Evolutionary conservation across 2,329 filamentous ascomycete species (phyloP).

Genomic region (Whalleya microplaca): DNA sequence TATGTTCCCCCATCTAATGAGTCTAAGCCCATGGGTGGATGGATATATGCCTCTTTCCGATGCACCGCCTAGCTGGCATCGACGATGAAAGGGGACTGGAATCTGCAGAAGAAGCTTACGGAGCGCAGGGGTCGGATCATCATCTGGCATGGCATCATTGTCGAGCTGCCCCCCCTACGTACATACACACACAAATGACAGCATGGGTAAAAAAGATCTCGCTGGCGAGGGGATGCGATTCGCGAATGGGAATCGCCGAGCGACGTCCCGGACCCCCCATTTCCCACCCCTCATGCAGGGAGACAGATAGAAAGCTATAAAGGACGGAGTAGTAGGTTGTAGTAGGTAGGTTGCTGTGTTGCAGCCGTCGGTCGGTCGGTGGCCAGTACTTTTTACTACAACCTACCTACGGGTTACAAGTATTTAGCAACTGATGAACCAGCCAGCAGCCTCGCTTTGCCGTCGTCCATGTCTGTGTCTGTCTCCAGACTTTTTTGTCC

Average conservation of each 20-base stretch:
- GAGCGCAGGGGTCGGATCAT: too few relatives aligned
- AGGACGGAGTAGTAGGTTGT: too few relatives aligned
- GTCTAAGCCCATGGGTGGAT: background rate
- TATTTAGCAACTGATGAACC: background rate
- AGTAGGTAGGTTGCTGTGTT: too few relatives aligned
- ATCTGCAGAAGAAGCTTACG: too few relatives aligned
- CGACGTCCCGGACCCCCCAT: slow-evolving; percentile 16
- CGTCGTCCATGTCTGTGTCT: slow-evolving; percentile 6
- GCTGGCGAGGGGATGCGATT: slow-evolving; percentile 15
- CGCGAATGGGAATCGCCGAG: slow-evolving; percentile 20
- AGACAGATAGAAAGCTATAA: background rate
- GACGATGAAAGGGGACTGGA: background rate
- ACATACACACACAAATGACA: too few relatives aligned
- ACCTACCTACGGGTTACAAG: too few relatives aligned
- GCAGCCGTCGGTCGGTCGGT: slow-evolving; percentile 3
- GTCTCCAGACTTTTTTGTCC: slow-evolving; percentile 3
- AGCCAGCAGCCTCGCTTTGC: slow-evolving; percentile 17
- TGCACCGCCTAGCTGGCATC: background rate
- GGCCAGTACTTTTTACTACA: slow-evolving; percentile 26
- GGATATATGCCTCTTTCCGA: background rate
- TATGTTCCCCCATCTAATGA: too few relatives aligned
- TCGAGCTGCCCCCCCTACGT: slow-evolving; percentile 1
- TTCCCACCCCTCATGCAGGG: too few relatives aligned
- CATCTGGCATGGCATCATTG: background rate
- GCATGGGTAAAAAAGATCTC: background rate